Percentiles rank a stretch among this genome's conserved stretches.
These are phyloP conservation scores for Gossypium arboreum DNA, from an alignment of 345 rosid genomes.

Conservation along the genomic window DNA sequence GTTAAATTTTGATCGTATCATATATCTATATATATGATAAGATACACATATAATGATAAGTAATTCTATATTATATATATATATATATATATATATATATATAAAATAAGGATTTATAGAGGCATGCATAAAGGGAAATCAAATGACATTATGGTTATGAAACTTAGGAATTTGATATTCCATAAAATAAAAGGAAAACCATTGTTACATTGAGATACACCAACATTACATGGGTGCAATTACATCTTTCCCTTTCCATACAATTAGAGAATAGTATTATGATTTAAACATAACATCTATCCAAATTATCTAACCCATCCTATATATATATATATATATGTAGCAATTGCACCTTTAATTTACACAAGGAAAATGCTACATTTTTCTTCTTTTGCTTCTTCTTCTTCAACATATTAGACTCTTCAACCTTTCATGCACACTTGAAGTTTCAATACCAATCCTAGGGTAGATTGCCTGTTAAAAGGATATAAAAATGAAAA, in stretches of 20 bases:
- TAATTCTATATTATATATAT: too few relatives aligned
- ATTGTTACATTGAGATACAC: neutral
- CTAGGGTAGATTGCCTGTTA: conserved; percentile 12
- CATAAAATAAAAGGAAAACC: neutral
- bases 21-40: too few relatives aligned
- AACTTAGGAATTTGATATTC: neutral
- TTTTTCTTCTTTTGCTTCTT: too few relatives aligned
- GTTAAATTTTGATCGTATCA: too few relatives aligned
- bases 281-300: neutral
- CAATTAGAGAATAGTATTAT: neutral
- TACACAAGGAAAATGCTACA: neutral
- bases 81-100: too few relatives aligned
- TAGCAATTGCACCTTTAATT: neutral
- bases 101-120: too few relatives aligned
- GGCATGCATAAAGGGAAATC: too few relatives aligned
- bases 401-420: conserved; percentile 1
- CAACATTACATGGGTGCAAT: neutral
- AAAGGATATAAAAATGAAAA: neutral
- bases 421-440: conserved; percentile 8
- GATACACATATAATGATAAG: too few relatives aligned
- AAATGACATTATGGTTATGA: neutral
- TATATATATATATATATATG: too few relatives aligned
- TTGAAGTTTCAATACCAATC: conserved; percentile 12
- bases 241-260: neutral
- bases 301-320: neutral